Conservation (phyloP, 2,329 filamentous ascomycete species). For the Fusarium heterosporum region DNA sequence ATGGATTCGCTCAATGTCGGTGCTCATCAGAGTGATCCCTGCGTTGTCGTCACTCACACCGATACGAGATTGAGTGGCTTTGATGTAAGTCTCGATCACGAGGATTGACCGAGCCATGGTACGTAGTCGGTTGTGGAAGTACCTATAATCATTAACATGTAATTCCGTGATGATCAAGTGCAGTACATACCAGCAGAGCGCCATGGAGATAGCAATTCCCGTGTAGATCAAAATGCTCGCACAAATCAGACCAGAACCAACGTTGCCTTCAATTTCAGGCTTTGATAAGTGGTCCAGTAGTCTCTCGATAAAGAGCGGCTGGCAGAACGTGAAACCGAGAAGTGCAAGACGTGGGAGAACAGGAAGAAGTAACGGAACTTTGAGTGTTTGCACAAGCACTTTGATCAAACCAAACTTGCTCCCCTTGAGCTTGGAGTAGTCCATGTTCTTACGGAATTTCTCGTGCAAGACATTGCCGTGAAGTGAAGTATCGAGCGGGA, state of each 20-base stretch:
- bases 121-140: constrained; percentile 22
- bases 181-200: constrained; percentile 52
- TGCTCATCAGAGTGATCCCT: constrained; percentile 60
- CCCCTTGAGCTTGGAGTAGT: constrained; percentile 37
- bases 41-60: constrained; percentile 52
- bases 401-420: constrained; percentile 46
- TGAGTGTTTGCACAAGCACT: constrained; percentile 47
- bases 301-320: constrained; percentile 57
- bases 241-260: constrained; percentile 58
- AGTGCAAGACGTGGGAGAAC: constrained; percentile 53
- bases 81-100: constrained; percentile 49
- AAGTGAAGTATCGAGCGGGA: constrained; percentile 50
- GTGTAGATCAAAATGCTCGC: constrained; percentile 55
- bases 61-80: constrained; percentile 48
- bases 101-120: constrained; percentile 50
- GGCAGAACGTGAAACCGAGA: constrained; percentile 56
- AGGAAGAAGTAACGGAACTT: constrained; percentile 50
- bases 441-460: constrained; percentile 39
- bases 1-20: constrained; percentile 58
- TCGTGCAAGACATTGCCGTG: constrained; percentile 36
- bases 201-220: constrained; percentile 55
- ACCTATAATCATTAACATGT: not conserved
- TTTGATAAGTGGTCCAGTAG: constrained; percentile 51
- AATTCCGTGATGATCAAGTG: rapidly evolving
- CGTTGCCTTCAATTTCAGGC: constrained; percentile 39